phyloP scores from a whole-genome alignment of 1,284 basidiomycete genomes.

The Quambalaria eucalypti region DNA sequence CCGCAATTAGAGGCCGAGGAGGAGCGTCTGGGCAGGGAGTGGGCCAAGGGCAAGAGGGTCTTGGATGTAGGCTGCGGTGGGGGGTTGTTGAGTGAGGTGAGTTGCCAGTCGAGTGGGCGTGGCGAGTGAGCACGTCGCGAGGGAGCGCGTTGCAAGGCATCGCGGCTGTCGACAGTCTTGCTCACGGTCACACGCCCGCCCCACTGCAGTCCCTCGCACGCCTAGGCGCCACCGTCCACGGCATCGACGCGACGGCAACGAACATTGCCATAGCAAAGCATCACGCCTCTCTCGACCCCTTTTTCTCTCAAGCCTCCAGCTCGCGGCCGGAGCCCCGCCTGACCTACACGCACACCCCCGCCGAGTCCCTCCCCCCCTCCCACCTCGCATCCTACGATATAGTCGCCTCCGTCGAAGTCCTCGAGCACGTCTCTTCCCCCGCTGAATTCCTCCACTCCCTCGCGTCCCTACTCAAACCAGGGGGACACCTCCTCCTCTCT shows the following conservation, averaged over 20 bases:
- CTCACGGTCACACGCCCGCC: not conserved
- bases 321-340: slow-evolving; percentile 48
- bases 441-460: slow-evolving; percentile 56
- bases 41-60: slow-evolving; percentile 57
- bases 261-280: slow-evolving; percentile 78
- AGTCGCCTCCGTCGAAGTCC: slow-evolving; percentile 93
- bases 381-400: slow-evolving; percentile 79
- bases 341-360: slow-evolving; percentile 67
- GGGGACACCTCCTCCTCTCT: slow-evolving; percentile 87
- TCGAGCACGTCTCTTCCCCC: slow-evolving; percentile 94
- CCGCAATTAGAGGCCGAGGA: slow-evolving; percentile 28
- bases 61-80: slow-evolving; percentile 91
- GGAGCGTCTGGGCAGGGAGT: slow-evolving; percentile 44
- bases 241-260: slow-evolving; percentile 77
- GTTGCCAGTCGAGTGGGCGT: slow-evolving; percentile 8
- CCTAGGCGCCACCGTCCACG: slow-evolving; percentile 73
- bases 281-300: slow-evolving; percentile 72
- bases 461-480: slow-evolving; percentile 56
- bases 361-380: slow-evolving; percentile 60
- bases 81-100: slow-evolving; percentile 80
- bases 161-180: not conserved
- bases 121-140: too few relatives aligned
- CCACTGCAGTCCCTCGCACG: slow-evolving; percentile 66
- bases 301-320: slow-evolving; percentile 11
- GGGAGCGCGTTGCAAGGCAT: not conserved